A percentile compares a stretch with the other conserved stretches of the same genome.
These are phyloP conservation scores for Ogataea paraovalis DNA, from an alignment of 805 yeast genomes.

Conservation along the genomic window DNA sequence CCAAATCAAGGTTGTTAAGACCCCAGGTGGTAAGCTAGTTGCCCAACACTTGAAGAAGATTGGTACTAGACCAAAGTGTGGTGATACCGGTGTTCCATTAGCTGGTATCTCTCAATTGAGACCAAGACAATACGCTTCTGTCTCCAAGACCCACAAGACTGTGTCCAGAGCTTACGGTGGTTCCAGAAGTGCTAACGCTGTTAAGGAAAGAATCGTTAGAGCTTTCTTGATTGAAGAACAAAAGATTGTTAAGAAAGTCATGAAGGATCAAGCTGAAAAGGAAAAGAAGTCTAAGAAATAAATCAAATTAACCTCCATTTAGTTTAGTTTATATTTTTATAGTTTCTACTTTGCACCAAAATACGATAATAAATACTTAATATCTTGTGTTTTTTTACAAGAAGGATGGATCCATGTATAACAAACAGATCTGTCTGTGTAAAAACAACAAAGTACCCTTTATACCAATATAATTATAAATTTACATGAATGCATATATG, in stretches of 20 bases:
- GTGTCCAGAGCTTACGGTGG: conserved; percentile 99
- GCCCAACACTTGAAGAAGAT: conserved; percentile 96
- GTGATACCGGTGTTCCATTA: conserved; percentile 74
- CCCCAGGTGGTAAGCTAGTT: conserved; percentile 99
- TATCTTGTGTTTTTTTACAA: not conserved
- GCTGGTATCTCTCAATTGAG: conserved; percentile 83
- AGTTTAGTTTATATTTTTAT: not conserved
- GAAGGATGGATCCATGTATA: not conserved
- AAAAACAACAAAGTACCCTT: too few species aligned
- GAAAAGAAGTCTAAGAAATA: conserved; percentile 56
- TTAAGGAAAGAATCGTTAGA: conserved; percentile 98
- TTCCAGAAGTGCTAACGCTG: conserved; percentile 96
- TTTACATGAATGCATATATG: too few species aligned
- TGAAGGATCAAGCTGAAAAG: conserved; percentile 92
- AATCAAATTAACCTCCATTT: conserved; percentile 1
- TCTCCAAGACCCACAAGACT: conserved; percentile 95
- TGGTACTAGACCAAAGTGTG: conserved; percentile 85
- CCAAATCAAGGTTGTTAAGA: conserved; percentile 99
- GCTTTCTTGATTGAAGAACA: conserved; percentile 99
- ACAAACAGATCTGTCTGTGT: not conserved
- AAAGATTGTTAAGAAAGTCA: conserved; percentile 99
- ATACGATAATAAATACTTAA: not conserved
- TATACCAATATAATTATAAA: too few species aligned
- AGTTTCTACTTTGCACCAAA: conserved; percentile 1
- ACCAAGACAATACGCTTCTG: conserved; percentile 96